These are phyloP conservation scores for Neurospora sublineolata DNA, from an alignment of 495 filamentous ascomycete species.

Conservation along the genomic window DNA sequence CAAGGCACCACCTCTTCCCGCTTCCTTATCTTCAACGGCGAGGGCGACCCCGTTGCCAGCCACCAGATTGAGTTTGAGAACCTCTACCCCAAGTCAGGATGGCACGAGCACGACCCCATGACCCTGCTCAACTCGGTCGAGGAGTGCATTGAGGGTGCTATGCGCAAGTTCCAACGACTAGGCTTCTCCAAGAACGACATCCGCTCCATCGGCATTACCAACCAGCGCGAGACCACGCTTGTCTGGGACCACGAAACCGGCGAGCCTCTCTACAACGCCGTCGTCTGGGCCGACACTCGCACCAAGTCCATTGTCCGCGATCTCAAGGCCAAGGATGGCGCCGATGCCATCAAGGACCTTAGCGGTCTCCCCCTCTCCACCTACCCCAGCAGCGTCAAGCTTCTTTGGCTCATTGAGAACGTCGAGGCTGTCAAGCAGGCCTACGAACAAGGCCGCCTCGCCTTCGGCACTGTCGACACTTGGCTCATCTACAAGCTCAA, in stretches of 20 bases:
- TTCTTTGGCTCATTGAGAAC: slow-evolving; percentile 75
- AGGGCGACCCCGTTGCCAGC: slow-evolving; percentile 67
- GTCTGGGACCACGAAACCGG: slow-evolving; percentile 86
- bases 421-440: slow-evolving; percentile 59
- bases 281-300: slow-evolving; percentile 90
- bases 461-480: slow-evolving; percentile 88
- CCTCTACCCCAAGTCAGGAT: slow-evolving; percentile 78
- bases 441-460: slow-evolving; percentile 67
- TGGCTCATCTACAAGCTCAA: slow-evolving; percentile 91
- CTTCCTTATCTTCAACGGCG: slow-evolving; percentile 81
- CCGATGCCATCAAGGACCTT: slow-evolving; percentile 58
- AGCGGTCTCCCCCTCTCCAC: slow-evolving; percentile 88
- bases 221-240: slow-evolving; percentile 86
- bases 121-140: slow-evolving; percentile 72
- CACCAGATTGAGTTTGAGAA: slow-evolving; percentile 91
- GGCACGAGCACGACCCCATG: slow-evolving; percentile 87
- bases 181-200: slow-evolving; percentile 65
- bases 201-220: slow-evolving; percentile 83
- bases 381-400: slow-evolving; percentile 84
- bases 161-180: slow-evolving; percentile 55
- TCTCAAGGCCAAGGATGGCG: slow-evolving; percentile 52
- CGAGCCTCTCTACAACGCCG: slow-evolving; percentile 75
- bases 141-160: slow-evolving; percentile 73
- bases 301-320: slow-evolving; percentile 73
- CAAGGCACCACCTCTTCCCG: slow-evolving; percentile 89